A percentile compares a stretch with the other conserved stretches of the same genome.
phyloP scores from a whole-genome alignment of 2,329 filamentous ascomycete species.

The Pseudogymnoascus pannorum region DNA sequence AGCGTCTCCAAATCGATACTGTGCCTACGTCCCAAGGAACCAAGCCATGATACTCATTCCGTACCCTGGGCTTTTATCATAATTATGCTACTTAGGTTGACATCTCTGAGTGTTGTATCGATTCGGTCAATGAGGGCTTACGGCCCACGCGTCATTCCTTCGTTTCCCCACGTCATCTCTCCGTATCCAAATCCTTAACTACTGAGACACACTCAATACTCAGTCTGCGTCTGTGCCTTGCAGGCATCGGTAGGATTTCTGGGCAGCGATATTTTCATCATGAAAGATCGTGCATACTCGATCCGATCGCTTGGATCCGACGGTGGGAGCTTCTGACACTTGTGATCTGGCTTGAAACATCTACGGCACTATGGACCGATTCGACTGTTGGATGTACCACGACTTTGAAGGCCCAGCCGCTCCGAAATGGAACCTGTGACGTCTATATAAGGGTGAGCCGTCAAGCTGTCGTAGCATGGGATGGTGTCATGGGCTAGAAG shows the following conservation, averaged over 20 bases:
- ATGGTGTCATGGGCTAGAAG: neutral
- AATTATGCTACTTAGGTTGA: no score
- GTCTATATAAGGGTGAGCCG: neutral
- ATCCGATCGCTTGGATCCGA: neutral
- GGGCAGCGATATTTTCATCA: neutral
- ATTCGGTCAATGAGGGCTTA: neutral
- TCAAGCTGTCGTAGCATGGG: neutral
- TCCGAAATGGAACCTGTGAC: neutral
- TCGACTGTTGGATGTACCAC: neutral
- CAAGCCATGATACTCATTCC: neutral
- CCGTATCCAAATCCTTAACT: neutral
- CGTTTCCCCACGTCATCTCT: neutral
- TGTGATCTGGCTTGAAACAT: neutral
- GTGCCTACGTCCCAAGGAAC: neutral
- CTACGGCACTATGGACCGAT: neutral
- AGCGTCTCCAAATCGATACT: neutral
- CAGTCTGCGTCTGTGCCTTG: neutral
- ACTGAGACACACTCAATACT: neutral
- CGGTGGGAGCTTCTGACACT: neutral
- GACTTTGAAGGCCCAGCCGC: neutral
- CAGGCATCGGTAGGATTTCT: neutral
- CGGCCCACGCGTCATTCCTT: neutral
- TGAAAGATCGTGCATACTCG: neutral
- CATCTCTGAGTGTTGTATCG: no score
- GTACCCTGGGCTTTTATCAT: neutral